Evolutionary conservation across 2,329 filamentous ascomycete genomes (phyloP).

Genomic region (Trichoderma polysporum): DNA sequence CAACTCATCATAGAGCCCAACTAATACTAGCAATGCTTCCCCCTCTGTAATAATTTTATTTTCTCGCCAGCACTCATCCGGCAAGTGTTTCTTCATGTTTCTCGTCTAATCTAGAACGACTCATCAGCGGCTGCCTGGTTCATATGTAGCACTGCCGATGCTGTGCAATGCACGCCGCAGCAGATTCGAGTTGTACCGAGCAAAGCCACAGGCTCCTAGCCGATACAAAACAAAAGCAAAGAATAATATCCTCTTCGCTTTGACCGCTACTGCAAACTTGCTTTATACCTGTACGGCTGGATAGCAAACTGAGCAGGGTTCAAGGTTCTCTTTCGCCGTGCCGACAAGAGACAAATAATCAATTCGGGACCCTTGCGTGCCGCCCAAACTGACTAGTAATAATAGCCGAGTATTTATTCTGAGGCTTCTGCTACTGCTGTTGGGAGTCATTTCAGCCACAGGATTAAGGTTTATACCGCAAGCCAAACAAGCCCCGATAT

Average conservation of each 20-base stretch:
- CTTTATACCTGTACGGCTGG: not conserved
- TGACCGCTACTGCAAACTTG: not conserved
- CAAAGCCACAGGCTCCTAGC: not conserved
- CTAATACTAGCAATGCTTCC: not conserved
- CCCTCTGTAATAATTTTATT: not conserved
- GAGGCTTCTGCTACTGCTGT: not conserved
- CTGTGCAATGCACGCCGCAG: not conserved
- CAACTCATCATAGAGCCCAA: not conserved
- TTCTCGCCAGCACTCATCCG: not conserved
- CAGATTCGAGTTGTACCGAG: not conserved
- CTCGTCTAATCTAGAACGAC: slow-evolving; percentile 5
- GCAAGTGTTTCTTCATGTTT: not conserved
- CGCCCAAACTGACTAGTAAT: not conserved
- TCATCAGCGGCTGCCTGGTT: slow-evolving; percentile 3
- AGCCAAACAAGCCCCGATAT: not conserved
- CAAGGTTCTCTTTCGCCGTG: not conserved
- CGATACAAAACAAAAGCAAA: not conserved
- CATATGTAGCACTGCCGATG: not conserved
- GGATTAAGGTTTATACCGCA: not conserved
- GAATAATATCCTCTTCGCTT: not conserved
- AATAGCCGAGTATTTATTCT: not conserved
- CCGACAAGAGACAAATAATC: not conserved
- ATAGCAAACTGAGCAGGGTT: not conserved
- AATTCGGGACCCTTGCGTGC: not conserved
- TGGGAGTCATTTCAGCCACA: not conserved